phyloP scores from a whole-genome alignment of 2,329 filamentous ascomycete genomes.

The Eurotiales sp. region DNA sequence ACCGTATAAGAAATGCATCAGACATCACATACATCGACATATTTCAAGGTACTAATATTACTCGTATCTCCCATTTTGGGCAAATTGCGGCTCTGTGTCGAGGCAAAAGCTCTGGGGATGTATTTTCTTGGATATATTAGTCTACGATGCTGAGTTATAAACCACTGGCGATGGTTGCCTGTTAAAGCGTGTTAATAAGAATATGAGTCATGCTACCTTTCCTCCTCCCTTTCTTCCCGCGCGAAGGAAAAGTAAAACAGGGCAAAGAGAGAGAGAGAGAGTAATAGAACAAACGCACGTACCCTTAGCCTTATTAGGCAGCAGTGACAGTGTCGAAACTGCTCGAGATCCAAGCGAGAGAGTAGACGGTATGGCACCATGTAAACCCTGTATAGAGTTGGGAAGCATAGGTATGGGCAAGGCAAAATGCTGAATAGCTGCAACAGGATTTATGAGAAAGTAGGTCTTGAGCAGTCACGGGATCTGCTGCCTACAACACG shows the following conservation, averaged over 20 bases:
- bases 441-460: not conserved
- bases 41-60: constrained; percentile 31
- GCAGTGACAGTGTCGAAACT: constrained; percentile 1
- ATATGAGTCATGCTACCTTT: not conserved
- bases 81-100: not conserved
- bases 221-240: too few relatives aligned
- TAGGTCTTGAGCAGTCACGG: constrained; percentile 15
- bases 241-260: too few relatives aligned
- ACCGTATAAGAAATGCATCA: too few relatives aligned
- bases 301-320: constrained; percentile 6
- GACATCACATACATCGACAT: constrained; percentile 44
- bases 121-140: not conserved
- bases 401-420: not conserved
- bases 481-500: constrained; percentile 3
- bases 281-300: too few relatives aligned
- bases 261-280: too few relatives aligned
- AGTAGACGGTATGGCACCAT: not conserved
- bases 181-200: too few relatives aligned
- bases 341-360: constrained; percentile 8
- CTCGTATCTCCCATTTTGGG: not conserved
- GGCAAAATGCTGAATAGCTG: not conserved
- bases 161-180: not conserved
- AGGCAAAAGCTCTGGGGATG: not conserved
- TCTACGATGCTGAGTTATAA: not conserved
- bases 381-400: not conserved